Conservation (phyloP, 306 rosid species). For the Leucaena leucocephala region DNA sequence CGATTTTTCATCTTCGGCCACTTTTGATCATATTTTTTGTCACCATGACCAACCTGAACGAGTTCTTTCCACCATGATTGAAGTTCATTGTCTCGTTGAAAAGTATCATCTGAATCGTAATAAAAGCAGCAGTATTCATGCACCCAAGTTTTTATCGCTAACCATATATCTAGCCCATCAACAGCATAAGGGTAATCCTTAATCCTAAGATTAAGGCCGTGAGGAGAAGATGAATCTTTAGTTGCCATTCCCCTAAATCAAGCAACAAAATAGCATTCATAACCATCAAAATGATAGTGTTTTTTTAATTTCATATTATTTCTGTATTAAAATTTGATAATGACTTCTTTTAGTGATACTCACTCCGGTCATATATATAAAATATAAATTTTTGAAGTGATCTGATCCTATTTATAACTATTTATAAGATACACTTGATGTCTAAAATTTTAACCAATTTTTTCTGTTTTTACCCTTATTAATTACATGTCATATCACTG, state of each 20-base stretch:
- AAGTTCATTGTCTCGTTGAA: background rate
- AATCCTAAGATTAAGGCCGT: background rate
- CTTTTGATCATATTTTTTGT: background rate
- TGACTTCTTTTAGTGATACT: background rate
- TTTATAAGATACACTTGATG: too few relatives aligned
- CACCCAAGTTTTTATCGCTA: background rate
- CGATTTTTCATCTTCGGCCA: constrained; percentile 2
- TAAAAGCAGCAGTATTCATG: background rate
- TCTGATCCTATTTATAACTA: too few relatives aligned
- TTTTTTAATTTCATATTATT: too few relatives aligned
- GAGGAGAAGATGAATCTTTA: background rate
- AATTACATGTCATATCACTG: too few relatives aligned
- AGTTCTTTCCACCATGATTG: constrained; percentile 5
- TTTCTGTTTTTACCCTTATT: too few relatives aligned
- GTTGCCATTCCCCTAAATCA: constrained; percentile 5
- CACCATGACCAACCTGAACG: constrained; percentile 1
- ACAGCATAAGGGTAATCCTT: constrained; percentile 12
- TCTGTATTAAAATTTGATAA: background rate
- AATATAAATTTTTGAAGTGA: too few relatives aligned
- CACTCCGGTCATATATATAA: too few relatives aligned
- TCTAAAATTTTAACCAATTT: too few relatives aligned
- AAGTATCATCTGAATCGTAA: background rate
- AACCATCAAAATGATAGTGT: background rate
- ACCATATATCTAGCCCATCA: constrained; percentile 4
- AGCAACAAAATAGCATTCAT: background rate